Conservation (phyloP, 2,329 filamentous ascomycete genomes). For the Fonsecaea erecta region DNA sequence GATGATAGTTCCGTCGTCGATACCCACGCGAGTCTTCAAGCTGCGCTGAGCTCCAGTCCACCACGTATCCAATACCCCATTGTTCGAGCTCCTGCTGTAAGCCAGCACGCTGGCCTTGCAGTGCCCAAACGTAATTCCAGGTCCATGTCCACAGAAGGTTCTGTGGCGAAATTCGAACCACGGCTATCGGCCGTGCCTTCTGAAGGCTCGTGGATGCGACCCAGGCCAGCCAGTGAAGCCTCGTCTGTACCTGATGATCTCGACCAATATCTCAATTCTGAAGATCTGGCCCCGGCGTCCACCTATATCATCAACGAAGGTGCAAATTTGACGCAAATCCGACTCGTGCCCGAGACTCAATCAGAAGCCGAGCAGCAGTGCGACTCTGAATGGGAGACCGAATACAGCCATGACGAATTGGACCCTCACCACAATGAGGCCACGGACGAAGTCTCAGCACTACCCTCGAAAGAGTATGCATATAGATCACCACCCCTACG, state of each 20-base stretch:
- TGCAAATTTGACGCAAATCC: conserved; percentile 33
- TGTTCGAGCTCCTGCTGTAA: conserved; percentile 43
- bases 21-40: conserved; percentile 45
- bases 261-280: conserved; percentile 31
- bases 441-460: conserved; percentile 37
- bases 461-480: conserved; percentile 30
- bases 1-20: conserved; percentile 32
- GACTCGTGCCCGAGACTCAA: conserved; percentile 31
- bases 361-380: conserved; percentile 23
- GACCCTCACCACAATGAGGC: conserved; percentile 32
- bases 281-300: conserved; percentile 33
- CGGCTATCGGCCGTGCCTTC: conserved; percentile 53
- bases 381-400: conserved; percentile 1
- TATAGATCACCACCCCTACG: conserved; percentile 33
- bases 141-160: conserved; percentile 42
- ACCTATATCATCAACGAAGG: conserved; percentile 33
- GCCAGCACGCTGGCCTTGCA: conserved; percentile 47
- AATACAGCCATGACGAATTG: conserved; percentile 1
- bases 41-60: conserved; percentile 42
- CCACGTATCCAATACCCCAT: conserved; percentile 40
- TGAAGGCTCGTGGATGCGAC: conserved; percentile 45
- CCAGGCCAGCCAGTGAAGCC: conserved; percentile 35
- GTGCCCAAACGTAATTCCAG: conserved; percentile 41
- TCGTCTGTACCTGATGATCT: conserved; percentile 32
- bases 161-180: conserved; percentile 47